Evolutionary conservation across 208 protist species (phyloP).

Genomic region (Trypanosoma rangeli): DNA sequence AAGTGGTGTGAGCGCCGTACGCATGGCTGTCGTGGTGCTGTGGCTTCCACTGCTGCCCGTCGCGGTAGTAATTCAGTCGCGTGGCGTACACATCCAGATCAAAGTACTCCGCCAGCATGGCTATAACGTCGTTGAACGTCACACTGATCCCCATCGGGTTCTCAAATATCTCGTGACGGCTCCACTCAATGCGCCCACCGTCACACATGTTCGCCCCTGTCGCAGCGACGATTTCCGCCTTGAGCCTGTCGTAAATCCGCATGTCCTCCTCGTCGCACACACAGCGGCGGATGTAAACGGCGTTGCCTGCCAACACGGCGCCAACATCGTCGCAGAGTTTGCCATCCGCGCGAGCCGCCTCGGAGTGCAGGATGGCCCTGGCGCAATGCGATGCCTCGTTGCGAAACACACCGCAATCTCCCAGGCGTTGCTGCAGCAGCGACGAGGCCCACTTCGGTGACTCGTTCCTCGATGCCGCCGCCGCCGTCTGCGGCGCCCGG

Average conservation of each 20-base stretch:
- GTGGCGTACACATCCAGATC: conserved; percentile 91
- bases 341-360: conserved; percentile 71
- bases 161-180: conserved; percentile 91
- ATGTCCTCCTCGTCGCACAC: conserved; percentile 57
- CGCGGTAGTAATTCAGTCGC: conserved; percentile 91
- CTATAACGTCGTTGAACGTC: conserved; percentile 85
- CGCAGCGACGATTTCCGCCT: conserved; percentile 64
- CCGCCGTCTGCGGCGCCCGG: not conserved
- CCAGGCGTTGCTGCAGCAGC: conserved; percentile 49
- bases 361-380: conserved; percentile 54
- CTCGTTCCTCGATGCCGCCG: no score
- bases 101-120: conserved; percentile 88
- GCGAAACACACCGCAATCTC: conserved; percentile 36
- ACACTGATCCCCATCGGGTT: conserved; percentile 82
- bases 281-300: conserved; percentile 89
- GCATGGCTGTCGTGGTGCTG: conserved; percentile 94
- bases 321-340: conserved; percentile 75
- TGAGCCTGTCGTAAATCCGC: conserved; percentile 62
- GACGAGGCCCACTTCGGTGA: conserved; percentile 31
- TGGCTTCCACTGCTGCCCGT: conserved; percentile 92
- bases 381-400: conserved; percentile 76
- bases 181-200: conserved; percentile 89
- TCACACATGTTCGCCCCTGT: conserved; percentile 61
- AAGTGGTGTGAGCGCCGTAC: conserved; percentile 38
- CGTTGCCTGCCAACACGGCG: conserved; percentile 67